Evolutionary conservation across 148 eudicot species (phyloP).

Genomic region (Tetragonia tetragonoides): DNA sequence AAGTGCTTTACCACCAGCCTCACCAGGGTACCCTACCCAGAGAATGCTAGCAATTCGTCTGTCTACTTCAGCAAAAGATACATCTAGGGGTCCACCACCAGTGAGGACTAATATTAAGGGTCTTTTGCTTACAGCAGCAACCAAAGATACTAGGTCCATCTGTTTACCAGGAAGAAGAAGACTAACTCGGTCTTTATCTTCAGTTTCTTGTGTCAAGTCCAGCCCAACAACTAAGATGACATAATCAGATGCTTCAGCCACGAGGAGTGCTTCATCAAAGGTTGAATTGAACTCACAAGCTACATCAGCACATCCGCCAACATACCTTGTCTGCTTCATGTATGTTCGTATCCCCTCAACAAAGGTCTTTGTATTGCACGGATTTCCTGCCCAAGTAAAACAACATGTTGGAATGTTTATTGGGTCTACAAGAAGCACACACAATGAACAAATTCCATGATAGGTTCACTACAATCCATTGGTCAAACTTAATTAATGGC

Average conservation of each 20-base stretch:
- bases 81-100: constrained; percentile 94
- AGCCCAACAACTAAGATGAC: constrained; percentile 81
- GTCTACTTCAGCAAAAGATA: constrained; percentile 68
- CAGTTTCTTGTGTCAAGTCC: constrained; percentile 92
- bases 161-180: constrained; percentile 95
- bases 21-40: constrained; percentile 98
- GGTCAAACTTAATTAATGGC: neutral
- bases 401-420: neutral
- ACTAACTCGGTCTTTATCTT: constrained; percentile 79
- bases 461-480: neutral
- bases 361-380: constrained; percentile 59
- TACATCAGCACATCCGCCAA: constrained; percentile 66
- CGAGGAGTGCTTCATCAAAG: constrained; percentile 54
- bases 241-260: constrained; percentile 65
- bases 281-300: constrained; percentile 57
- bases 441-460: neutral
- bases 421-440: neutral
- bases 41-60: constrained; percentile 68
- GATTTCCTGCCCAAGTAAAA: constrained; percentile 51
- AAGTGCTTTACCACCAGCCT: constrained; percentile 81
- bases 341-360: constrained; percentile 53
- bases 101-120: constrained; percentile 75
- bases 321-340: constrained; percentile 45
- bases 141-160: constrained; percentile 56
- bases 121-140: constrained; percentile 60